Base-by-base conservation (phyloP, 2,329 filamentous ascomycete genomes). In the Fusarium clavum region DNA sequence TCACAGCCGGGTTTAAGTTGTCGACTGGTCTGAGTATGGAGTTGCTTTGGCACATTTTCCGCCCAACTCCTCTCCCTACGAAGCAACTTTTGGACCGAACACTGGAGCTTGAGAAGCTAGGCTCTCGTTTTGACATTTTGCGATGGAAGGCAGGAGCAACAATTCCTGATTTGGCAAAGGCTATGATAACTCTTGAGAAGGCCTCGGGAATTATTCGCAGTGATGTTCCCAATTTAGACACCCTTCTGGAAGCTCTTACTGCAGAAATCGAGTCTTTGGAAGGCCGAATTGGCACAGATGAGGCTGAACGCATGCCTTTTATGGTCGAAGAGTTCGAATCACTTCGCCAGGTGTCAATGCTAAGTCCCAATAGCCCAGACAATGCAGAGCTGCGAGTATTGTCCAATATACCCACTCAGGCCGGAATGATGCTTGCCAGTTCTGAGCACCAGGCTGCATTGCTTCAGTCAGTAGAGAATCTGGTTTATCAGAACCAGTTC, bases 11-110 rank as follows among this genome's bases (percentile, higher is more conserved):
- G 3, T 94, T 94, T 81, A 89, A 89, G 58, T 81, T 97, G 16
- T 89, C 84, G 0, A 94, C 91, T 4, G 94, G 94, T 1, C 82
- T 94, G 14, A 91, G 89, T 70, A 96, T 97, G 92, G 92, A 96
- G 76, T 78, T 82, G 11, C 84, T 97, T 8, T 97, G 94, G 95
- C 87, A 88, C 44, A 75, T 83, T 3, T 87, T 97, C 75, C 88
- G 92, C 56, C 93, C 94, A 1, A 78, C 82, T 13, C 85, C 88
- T 7, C 83, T 90, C 24, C 79, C 83, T 3, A 83, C 84, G 20
- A 77, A 81, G 25, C 73, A 76, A 6, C 80, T 83, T 0, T 79
- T 90, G 44, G 78, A 83, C 29, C 83, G 83, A 38, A 80, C 86
- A 9, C 65, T 82, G 14, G 81, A 85, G 40, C 81, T 92, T 72